phyloP scores from a whole-genome alignment of 306 rosid genomes.

The Cucumis hystrix region DNA sequence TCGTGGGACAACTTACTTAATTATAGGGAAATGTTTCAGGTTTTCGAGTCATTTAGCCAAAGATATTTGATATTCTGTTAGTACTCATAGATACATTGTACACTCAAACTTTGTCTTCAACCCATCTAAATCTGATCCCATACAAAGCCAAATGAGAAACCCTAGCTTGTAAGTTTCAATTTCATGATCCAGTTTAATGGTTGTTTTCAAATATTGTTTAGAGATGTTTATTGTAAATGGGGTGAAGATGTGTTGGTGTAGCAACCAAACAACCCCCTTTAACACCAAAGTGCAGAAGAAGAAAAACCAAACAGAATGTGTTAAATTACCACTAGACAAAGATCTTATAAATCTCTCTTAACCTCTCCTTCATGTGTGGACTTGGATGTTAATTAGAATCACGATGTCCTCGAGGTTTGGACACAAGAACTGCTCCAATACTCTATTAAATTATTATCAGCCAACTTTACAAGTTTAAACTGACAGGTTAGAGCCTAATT shows the following conservation, averaged over 20 bases:
- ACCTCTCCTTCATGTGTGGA: neutral
- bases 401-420: neutral
- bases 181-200: neutral
- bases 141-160: too few relatives aligned
- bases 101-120: neutral
- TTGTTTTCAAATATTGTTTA: neutral
- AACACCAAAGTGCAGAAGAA: neutral
- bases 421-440: neutral
- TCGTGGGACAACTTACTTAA: too few relatives aligned
- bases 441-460: neutral
- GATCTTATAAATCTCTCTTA: neutral
- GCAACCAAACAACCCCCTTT: neutral
- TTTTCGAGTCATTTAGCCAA: neutral
- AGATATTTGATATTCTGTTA: neutral
- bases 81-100: neutral
- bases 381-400: neutral
- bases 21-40: neutral
- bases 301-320: neutral
- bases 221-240: neutral
- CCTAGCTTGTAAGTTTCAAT: too few relatives aligned
- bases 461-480: neutral
- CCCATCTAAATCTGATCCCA: neutral
- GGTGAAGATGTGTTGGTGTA: neutral
- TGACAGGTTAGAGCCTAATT: neutral
- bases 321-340: neutral